A percentile compares a stretch with the other conserved stretches of the same genome.
Evolutionary conservation across 148 eudicot species (phyloP).

Genomic region (Fagopyrum tataricum): DNA sequence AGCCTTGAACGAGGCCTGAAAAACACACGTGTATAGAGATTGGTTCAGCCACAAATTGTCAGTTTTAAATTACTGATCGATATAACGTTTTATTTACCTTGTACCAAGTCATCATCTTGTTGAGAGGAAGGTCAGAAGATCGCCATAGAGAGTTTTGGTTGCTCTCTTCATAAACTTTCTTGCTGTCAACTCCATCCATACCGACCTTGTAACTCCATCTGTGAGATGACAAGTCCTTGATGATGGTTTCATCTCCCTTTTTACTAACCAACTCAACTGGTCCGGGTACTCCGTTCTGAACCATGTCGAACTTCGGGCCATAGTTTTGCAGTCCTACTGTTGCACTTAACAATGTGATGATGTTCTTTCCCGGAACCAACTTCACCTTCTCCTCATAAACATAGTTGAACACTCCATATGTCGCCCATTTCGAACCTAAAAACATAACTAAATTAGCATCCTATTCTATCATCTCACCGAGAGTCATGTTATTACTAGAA

Average conservation of each 20-base stretch:
- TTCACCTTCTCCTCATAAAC: slow-evolving; percentile 17
- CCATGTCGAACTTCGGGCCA: slow-evolving; percentile 25
- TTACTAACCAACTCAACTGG: slow-evolving; percentile 21
- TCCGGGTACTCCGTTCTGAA: slow-evolving; percentile 23
- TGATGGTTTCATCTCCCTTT: slow-evolving; percentile 11
- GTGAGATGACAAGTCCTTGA: slow-evolving; percentile 21
- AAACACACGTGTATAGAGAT: background rate
- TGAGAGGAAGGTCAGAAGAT: slow-evolving; percentile 11
- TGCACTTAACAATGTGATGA: slow-evolving; percentile 27
- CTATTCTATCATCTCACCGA: background rate
- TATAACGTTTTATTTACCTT: slow-evolving; percentile 21
- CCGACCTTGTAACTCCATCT: slow-evolving; percentile 33
- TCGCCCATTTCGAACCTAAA: slow-evolving; percentile 25
- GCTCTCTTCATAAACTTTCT: slow-evolving; percentile 11
- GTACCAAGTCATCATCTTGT: slow-evolving; percentile 35
- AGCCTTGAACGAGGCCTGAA: slow-evolving; percentile 28
- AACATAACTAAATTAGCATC: background rate
- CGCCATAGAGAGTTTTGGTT: slow-evolving; percentile 14
- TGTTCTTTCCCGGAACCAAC: slow-evolving; percentile 20
- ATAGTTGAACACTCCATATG: background rate
- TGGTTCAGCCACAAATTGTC: no score
- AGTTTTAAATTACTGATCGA: no score
- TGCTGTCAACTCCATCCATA: slow-evolving; percentile 21
- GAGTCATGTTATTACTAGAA: no score
- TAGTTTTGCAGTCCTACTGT: slow-evolving; percentile 35